Evolutionary conservation across 257 asterid species (phyloP).

Genomic region (Ilex asprella): DNA sequence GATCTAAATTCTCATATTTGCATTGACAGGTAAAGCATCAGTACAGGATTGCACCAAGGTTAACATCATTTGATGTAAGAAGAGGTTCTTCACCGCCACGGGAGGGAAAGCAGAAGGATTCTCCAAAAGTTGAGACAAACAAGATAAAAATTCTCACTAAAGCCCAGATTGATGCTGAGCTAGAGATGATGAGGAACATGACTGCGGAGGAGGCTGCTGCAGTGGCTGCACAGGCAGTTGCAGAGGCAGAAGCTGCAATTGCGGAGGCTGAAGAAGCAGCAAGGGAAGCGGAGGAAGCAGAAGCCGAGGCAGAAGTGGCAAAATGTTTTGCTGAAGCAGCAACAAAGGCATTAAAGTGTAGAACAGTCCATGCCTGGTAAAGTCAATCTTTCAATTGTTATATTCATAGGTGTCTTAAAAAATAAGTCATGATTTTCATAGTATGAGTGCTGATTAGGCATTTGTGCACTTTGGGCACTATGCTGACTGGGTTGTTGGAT

Average conservation of each 20-base stretch:
- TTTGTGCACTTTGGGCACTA: too few species aligned
- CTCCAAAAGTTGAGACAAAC: conserved; percentile 26
- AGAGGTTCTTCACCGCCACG: conserved; percentile 26
- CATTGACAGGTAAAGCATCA: conserved; percentile 69
- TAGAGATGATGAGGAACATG: conserved; percentile 71
- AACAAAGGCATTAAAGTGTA: conserved; percentile 43
- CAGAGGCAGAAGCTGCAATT: conserved; percentile 85
- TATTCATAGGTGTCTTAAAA: too few species aligned
- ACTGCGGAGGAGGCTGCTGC: conserved; percentile 65
- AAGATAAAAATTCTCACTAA: conserved; percentile 36
- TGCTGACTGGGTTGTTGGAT: too few species aligned
- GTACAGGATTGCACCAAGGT: conserved; percentile 70
- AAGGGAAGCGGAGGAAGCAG: conserved; percentile 90
- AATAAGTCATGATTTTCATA: too few species aligned
- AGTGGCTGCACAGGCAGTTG: conserved; percentile 82
- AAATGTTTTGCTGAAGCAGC: conserved; percentile 82
- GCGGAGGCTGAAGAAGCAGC: conserved; percentile 86
- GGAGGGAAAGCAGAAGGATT: conserved; percentile 32
- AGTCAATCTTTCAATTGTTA: not conserved
- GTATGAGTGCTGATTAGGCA: too few species aligned
- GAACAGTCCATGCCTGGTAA: conserved; percentile 65
- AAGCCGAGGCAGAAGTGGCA: conserved; percentile 89
- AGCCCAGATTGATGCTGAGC: conserved; percentile 73
- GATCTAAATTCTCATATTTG: conserved; percentile 10
- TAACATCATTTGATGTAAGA: conserved; percentile 25